phyloP scores from a whole-genome alignment of 345 rosid genomes.

The Gossypium stocksii region DNA sequence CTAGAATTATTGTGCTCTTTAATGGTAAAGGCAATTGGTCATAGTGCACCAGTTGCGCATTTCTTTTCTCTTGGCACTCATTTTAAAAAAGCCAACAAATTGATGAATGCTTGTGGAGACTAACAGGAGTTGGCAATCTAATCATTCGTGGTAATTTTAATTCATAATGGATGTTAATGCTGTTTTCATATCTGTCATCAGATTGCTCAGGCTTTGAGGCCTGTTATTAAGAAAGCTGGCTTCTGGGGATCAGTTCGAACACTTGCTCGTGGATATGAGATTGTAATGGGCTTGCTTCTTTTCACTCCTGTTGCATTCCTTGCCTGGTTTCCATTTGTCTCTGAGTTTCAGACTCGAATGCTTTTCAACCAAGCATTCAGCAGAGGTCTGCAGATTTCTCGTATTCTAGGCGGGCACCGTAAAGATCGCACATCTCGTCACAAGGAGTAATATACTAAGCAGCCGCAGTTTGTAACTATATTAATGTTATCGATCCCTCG shows the following conservation, averaged over 20 bases:
- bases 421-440: constrained; percentile 73
- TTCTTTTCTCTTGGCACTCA: neutral
- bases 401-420: constrained; percentile 92
- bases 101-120: neutral
- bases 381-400: constrained; percentile 95
- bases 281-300: constrained; percentile 84
- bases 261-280: constrained; percentile 92
- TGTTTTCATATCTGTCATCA: constrained; percentile 25
- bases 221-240: constrained; percentile 60
- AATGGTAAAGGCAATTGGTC: neutral
- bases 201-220: constrained; percentile 97
- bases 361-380: constrained; percentile 98
- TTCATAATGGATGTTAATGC: neutral
- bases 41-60: neutral
- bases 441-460: constrained; percentile 47
- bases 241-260: constrained; percentile 91
- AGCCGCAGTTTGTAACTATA: neutral
- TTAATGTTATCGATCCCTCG: neutral
- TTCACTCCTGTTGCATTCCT: constrained; percentile 98
- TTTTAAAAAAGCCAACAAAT: neutral
- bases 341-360: constrained; percentile 99
- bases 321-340: constrained; percentile 98
- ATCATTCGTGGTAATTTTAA: neutral
- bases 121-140: neutral
- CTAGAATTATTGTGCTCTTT: neutral